These are phyloP conservation scores for Cocos nucifera DNA, from an alignment of 176 grass and related monocot genomes.

Conservation along the genomic window DNA sequence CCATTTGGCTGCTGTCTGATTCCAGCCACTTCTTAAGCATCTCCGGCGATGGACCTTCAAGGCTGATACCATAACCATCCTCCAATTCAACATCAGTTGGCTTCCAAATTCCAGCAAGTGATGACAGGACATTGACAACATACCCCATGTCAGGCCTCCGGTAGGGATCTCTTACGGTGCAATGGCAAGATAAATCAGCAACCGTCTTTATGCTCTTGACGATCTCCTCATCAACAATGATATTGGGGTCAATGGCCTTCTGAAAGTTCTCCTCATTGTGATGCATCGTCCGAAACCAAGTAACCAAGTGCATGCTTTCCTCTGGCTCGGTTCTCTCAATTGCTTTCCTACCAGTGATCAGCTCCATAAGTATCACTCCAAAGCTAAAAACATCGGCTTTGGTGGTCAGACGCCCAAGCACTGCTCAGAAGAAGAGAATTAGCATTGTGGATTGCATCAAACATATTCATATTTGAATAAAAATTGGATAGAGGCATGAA, in stretches of 20 bases:
- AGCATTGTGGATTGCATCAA: neutral
- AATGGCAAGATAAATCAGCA: conserved; percentile 29
- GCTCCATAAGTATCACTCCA: conserved; percentile 40
- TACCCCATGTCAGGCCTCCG: conserved; percentile 36
- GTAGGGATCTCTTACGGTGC: conserved; percentile 21
- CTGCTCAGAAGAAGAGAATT: conserved; percentile 8
- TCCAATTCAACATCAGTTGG: no score
- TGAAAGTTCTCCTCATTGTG: conserved; percentile 15
- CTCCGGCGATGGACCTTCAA: no score
- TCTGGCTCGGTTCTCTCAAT: conserved; percentile 17
- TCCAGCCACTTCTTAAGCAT: no score
- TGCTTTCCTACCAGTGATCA: conserved; percentile 32
- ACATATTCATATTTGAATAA: no score
- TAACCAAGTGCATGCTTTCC: conserved; percentile 31
- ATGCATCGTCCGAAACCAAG: conserved; percentile 27
- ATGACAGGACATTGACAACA: conserved; percentile 24
- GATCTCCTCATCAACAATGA: conserved; percentile 27
- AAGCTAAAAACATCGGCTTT: conserved; percentile 53
- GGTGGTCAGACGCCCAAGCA: conserved; percentile 33
- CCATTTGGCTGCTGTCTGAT: no score
- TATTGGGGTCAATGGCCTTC: conserved; percentile 21
- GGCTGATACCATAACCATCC: no score
- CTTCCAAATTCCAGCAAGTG: no score
- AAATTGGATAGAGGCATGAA: no score
- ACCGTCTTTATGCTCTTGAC: conserved; percentile 22